Evolutionary conservation across 1,284 basidiomycete species (phyloP).

Genomic region (Thelephora terrestris): DNA sequence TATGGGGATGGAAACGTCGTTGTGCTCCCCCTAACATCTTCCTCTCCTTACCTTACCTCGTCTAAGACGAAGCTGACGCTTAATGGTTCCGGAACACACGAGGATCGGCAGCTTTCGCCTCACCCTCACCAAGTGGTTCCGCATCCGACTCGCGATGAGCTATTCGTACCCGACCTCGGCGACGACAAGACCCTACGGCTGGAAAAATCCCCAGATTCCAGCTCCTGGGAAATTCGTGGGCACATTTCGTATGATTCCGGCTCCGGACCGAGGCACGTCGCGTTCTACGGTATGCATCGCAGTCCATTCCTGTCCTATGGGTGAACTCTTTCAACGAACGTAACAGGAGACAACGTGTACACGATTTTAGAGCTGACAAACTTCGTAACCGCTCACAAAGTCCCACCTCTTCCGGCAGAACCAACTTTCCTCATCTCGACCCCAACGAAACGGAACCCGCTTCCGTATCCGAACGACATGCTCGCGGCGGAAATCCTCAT

Average conservation of each 20-base stretch:
- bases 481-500: slow-evolving; percentile 40
- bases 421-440: slow-evolving; percentile 32
- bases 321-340: slow-evolving; percentile 4
- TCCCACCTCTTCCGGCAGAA: slow-evolving; percentile 29
- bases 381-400: slow-evolving; percentile 41
- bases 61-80: slow-evolving; percentile 14
- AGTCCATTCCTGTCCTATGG: not conserved
- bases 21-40: slow-evolving; percentile 37
- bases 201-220: slow-evolving; percentile 25
- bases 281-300: slow-evolving; percentile 39
- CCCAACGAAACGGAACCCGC: slow-evolving; percentile 36
- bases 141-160: slow-evolving; percentile 34
- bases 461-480: slow-evolving; percentile 23
- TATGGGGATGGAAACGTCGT: slow-evolving; percentile 51
- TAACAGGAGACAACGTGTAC: slow-evolving; percentile 45
- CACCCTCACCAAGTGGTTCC: slow-evolving; percentile 61
- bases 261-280: slow-evolving; percentile 59
- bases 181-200: slow-evolving; percentile 55
- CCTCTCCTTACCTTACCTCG: slow-evolving; percentile 32
- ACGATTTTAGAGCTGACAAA: slow-evolving; percentile 56
- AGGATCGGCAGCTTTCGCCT: slow-evolving; percentile 48
- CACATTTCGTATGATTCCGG: slow-evolving; percentile 39
- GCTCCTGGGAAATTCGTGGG: slow-evolving; percentile 35
- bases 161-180: slow-evolving; percentile 65
- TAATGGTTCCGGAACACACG: slow-evolving; percentile 45